These are phyloP conservation scores for Tetracladium setigerum DNA, from an alignment of 495 filamentous ascomycete species.

Conservation along the genomic window DNA sequence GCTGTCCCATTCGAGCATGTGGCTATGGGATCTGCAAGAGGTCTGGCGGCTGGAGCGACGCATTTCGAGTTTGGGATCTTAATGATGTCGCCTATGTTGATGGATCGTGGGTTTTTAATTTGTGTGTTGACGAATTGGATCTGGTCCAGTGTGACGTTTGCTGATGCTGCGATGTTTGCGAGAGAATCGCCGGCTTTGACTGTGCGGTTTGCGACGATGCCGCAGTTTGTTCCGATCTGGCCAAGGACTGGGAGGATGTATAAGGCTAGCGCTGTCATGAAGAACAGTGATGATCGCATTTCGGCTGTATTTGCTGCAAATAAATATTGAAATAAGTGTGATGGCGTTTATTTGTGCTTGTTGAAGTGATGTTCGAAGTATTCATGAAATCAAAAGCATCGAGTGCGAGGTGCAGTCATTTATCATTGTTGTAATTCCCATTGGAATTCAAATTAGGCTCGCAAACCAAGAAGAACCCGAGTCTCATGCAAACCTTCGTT, in stretches of 20 bases:
- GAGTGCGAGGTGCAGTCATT: no score
- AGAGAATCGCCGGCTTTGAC: background rate
- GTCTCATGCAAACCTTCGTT: no score
- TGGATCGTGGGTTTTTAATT: conserved; percentile 1
- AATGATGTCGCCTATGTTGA: conserved; percentile 3
- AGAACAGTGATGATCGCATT: no score
- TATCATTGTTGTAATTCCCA: no score
- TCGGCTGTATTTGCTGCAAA: no score
- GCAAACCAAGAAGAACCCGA: no score
- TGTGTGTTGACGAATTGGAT: conserved; percentile 2
- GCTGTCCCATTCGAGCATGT: conserved; percentile 2
- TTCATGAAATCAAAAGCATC: no score
- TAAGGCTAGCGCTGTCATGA: no score
- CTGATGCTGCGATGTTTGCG: background rate
- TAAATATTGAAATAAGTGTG: no score
- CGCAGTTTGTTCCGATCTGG: conserved; percentile 6
- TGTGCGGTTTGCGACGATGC: background rate
- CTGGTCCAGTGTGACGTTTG: background rate
- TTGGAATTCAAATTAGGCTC: no score
- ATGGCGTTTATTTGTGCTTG: no score
- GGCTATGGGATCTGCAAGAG: background rate
- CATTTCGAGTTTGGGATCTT: background rate
- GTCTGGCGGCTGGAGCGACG: background rate
- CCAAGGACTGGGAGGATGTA: background rate
- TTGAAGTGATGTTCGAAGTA: no score